Evolutionary conservation across 2,329 filamentous ascomycete species (phyloP), one percentile per base, ranked within the genome.

Genomic region (Diaporthe nobilis): DNA sequence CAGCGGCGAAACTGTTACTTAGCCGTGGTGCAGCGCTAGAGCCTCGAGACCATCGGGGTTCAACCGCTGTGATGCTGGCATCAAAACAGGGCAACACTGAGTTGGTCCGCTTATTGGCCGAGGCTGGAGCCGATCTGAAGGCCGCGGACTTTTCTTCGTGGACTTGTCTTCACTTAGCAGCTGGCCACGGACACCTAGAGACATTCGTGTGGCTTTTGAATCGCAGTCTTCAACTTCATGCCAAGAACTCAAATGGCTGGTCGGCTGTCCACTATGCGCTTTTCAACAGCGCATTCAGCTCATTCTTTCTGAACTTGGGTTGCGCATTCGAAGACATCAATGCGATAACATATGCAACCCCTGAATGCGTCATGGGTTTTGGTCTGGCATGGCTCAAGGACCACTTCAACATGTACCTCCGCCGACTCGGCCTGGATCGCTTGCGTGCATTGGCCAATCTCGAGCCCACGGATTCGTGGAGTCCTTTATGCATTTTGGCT

Each of bases 331-430:
- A 51, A 0, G 17, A 10, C 0, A 5, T 13, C 1, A 28, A 25
- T 1, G 2, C 20, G 2, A 1, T 51, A 3, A 9, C 3, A 1
- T 37, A 67, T 37, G 4, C 25, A 17, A 2, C 0, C 3, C 42
- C 8, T 6, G 42, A 9, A 12, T 0, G 0, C 0, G 0, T 3
- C 1, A 34, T 49, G 61, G 2, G 9, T 4, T 4, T 0, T 0
- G 20, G 20, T 1, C 63, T 28, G 1, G 20, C 25, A 13, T 60
- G 68, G 53, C 68, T 71, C 20, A 22, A 22, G 7, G 1, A 25
- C 1, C 68, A 60, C 10, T 73, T 57, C 28, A 22, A 51, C 7
- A 25, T 73, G 60, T 73, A 57, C 12, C 47, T 47, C 2, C 60
- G 71, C 0, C 61, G 53, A n/a, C 47, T 67, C 22, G 39, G 60